Percentiles rank a stretch among this genome's conserved stretches.
These are phyloP conservation scores for Diaporthe longicolla DNA, from an alignment of 2,329 filamentous ascomycete genomes.

Conservation along the genomic window DNA sequence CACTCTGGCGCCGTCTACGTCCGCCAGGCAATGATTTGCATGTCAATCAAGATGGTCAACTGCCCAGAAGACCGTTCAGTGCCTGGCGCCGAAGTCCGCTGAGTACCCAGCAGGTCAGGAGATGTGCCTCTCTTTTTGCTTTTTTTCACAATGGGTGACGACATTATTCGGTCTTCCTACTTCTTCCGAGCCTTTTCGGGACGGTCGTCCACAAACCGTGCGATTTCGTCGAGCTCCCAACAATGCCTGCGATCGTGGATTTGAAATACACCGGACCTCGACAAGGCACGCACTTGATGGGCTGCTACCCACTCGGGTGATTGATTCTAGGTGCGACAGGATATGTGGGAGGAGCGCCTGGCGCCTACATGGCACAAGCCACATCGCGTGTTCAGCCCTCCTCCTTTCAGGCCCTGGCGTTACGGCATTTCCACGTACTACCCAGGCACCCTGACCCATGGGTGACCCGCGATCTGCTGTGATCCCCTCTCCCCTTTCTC, in stretches of 20 bases:
- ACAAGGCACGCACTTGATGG: neutral
- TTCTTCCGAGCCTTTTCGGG: conserved; percentile 36
- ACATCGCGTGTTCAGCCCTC: conserved; percentile 43
- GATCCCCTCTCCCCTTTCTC: neutral
- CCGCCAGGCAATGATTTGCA: conserved; percentile 28
- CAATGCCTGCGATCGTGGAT: conserved; percentile 7
- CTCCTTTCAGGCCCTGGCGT: conserved; percentile 7
- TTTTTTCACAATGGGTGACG: conserved; percentile 15
- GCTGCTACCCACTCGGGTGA: conserved; percentile 1
- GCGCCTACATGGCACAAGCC: conserved; percentile 41
- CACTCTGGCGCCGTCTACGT: conserved; percentile 20
- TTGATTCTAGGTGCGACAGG: conserved; percentile 30
- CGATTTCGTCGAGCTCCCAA: conserved; percentile 6
- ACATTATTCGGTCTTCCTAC: conserved; percentile 11
- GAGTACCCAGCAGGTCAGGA: conserved; percentile 21
- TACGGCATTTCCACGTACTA: conserved; percentile 2
- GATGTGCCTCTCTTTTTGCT: conserved; percentile 20
- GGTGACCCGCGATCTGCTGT: conserved; percentile 4
- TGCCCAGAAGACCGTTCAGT: conserved; percentile 14
- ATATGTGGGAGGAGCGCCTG: conserved; percentile 26
- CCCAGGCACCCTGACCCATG: neutral
- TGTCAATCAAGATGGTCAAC: conserved; percentile 15
- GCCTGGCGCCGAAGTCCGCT: conserved; percentile 26
- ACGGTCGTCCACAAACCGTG: conserved; percentile 4
- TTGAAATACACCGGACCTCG: conserved; percentile 5